Conservation (phyloP, 176 grass and related monocot species). For the Bromus sterilis region DNA sequence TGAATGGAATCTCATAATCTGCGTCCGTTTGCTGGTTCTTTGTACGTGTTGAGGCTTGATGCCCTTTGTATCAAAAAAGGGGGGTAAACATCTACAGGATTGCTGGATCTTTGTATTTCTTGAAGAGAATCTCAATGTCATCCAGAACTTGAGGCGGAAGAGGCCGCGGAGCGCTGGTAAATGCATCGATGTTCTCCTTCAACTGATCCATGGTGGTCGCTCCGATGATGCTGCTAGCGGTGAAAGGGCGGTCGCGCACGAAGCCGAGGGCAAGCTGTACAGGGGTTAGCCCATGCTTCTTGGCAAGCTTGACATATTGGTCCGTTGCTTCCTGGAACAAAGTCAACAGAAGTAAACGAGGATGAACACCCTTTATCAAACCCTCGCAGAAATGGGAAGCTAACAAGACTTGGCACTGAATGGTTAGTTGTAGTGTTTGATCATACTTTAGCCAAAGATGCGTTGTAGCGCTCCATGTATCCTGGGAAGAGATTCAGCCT, state of each 20-base stretch:
- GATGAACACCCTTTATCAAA: background rate
- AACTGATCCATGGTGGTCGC: constrained; percentile 74
- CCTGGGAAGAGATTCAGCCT: constrained; percentile 84
- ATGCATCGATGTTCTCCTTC: constrained; percentile 71
- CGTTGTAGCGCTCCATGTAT: constrained; percentile 87
- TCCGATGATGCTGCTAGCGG: constrained; percentile 72
- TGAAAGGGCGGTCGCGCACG: constrained; percentile 70
- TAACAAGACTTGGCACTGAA: background rate
- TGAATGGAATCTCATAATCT: background rate
- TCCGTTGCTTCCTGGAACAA: constrained; percentile 59
- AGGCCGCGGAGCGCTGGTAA: constrained; percentile 49
- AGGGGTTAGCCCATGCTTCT: constrained; percentile 63
- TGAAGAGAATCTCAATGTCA: constrained; percentile 64
- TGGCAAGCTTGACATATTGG: constrained; percentile 57
- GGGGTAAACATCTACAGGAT: constrained; percentile 32
- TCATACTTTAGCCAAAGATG: constrained; percentile 75
- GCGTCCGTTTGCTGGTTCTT: background rate
- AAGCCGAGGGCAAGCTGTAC: constrained; percentile 79
- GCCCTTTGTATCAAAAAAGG: background rate
- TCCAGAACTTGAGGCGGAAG: constrained; percentile 44
- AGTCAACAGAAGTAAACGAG: background rate
- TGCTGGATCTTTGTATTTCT: constrained; percentile 78
- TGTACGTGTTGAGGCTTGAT: background rate
- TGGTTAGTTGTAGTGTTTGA: background rate
- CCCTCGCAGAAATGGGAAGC: background rate